These are phyloP conservation scores for Vanrija sp. DNA, from an alignment of 1,284 basidiomycete species.

Conservation along the genomic window DNA sequence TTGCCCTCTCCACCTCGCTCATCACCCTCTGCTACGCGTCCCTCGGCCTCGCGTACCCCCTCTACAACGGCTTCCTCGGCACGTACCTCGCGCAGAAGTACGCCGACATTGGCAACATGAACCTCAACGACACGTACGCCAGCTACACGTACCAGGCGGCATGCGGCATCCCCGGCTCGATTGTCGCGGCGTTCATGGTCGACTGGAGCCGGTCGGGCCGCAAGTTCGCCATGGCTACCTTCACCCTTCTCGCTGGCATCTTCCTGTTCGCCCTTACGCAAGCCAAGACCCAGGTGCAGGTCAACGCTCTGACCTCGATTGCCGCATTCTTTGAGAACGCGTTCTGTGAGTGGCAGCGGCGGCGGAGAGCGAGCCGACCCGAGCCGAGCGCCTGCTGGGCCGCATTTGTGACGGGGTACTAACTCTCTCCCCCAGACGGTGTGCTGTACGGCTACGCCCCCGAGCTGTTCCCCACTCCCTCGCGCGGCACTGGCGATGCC, in stretches of 20 bases:
- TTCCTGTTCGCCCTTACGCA: conserved; percentile 64
- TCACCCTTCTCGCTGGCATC: conserved; percentile 55
- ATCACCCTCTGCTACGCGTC: conserved; percentile 58
- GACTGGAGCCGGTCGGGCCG: conserved; percentile 55
- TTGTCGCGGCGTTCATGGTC: conserved; percentile 57
- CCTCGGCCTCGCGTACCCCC: conserved; percentile 58
- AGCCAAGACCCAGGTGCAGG: conserved; percentile 51
- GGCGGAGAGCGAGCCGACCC: conserved; percentile 41
- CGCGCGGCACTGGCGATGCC: conserved; percentile 63
- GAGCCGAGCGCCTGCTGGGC: conserved; percentile 4
- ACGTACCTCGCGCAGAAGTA: conserved; percentile 53
- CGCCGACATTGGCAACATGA: conserved; percentile 18
- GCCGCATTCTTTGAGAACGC: conserved; percentile 54
- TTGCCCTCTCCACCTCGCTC: conserved; percentile 56
- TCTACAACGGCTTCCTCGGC: conserved; percentile 54
- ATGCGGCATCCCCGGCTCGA: conserved; percentile 58
- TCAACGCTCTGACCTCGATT: conserved; percentile 58
- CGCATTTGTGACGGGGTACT: background rate
- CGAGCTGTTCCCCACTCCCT: conserved; percentile 62
- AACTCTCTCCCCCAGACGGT: conserved; percentile 50
- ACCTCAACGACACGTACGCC: conserved; percentile 50
- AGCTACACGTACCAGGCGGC: conserved; percentile 53
- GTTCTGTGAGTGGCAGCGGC: conserved; percentile 21
- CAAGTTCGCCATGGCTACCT: conserved; percentile 55
- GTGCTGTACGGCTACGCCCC: conserved; percentile 62